Evolutionary conservation across 495 filamentous ascomycete genomes (phyloP), one percentile per base, ranked within the genome.

Genomic region (Xanthoparmelia taractica): DNA sequence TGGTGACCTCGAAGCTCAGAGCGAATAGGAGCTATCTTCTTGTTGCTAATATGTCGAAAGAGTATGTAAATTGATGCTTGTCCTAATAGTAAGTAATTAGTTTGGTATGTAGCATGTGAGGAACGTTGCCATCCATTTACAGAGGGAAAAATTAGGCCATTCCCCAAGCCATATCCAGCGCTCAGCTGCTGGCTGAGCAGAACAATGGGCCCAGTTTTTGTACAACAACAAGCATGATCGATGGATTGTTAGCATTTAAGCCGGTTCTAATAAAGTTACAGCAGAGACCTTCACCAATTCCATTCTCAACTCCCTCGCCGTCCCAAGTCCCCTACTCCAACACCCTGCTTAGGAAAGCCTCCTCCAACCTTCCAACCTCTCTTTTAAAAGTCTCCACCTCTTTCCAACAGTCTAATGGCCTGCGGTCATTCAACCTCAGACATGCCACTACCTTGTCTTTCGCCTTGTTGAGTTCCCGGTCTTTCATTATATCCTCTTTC

Each of bases 391-490:
- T 80, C 75, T 91, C 88, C 25, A 97, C 92, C 81, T 98, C 95
- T 74, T 84, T 82, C 87, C 90, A 97, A 81, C 94, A 98, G 80
- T 97, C 87, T 72, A 98, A 75, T 72, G 94, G 95, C 75, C 91
- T 81, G 58, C 92, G 79, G 70, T 97, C 93, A 77, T 97, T 88
- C 71, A 85, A 79, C 67, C 87, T 77, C 79, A 98, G 78, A 74
- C 94, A 98, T 55, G 82, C 80, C 65, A 94, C 84, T 57, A 98
- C 87, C 65, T 87, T 82, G 63, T 81, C 77, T 71, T 87, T 88
- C 41, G 95, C 92, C 73, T 79, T 80, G 73, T 88, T 82, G 34
- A 96, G 82, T 36, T 31, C 65, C 41, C 60, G 61, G 56, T 76
- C 79, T 63, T 85, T 82, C 73, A 86, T 84, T 59, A 83, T 63